Evolutionary conservation across 371 early-diverging fungal species (phyloP), one percentile per base, ranked within the genome.

Genomic region (Fennellomyces sp.): DNA sequence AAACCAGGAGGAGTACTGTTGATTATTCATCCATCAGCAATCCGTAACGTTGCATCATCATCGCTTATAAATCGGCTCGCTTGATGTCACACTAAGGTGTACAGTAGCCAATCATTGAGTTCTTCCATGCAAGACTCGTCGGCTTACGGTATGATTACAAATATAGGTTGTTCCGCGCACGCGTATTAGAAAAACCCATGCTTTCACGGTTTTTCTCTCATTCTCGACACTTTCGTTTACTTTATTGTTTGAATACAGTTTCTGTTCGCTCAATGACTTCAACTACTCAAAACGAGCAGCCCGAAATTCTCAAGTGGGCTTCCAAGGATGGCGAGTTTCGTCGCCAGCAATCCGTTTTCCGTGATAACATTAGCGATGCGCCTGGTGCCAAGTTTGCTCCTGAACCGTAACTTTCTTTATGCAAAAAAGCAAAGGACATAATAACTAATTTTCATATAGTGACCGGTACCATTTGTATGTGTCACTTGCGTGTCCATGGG

Each of bases 401-500:
- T 35, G 96, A 93, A 67, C 77, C 83, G 79, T 88, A 82, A 69
- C 75, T 68, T 8, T 52, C 33, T 50, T 21, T 35, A 15, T 31
- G n/a, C n/a, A n/a, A n/a, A n/a, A n/a, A n/a, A n/a, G n/a, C n/a
- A n/a, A n/a, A n/a, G n/a, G n/a, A n/a, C n/a, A n/a, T n/a, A n/a
- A n/a, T n/a, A n/a, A n/a, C n/a, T n/a, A n/a, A n/a, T n/a, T 38
- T 29, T 5, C 33, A 27, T 56, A 26, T 73, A 88, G 86, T 52
- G 81, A 84, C 52, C 88, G 91, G 58, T 91, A 92, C 72, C 91
- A 91, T 60, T 79, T 92, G 25, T 91, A 90, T 52, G 81, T 92
- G 38, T 85, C 88, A 45, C 76, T 76, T 56, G 94, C 92, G 5
- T 92, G 96, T 75, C 97, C 96, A 30, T 96, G 96, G 95, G 83